Evolutionary conservation across 345 rosid genomes (phyloP).

Genomic region (Cardamine occulta): DNA sequence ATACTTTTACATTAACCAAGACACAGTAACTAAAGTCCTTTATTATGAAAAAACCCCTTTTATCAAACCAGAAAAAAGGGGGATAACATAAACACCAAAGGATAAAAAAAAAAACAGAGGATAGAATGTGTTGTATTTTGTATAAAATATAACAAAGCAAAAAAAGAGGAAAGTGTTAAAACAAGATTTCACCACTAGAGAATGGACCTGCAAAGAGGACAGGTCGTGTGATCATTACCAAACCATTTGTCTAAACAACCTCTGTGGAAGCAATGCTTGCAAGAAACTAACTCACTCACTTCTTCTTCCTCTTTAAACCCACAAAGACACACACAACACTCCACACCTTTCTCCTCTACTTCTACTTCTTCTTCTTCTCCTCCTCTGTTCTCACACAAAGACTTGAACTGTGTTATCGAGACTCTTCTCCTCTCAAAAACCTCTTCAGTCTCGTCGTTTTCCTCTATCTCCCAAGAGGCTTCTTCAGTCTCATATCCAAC

Average conservation of each 20-base stretch:
- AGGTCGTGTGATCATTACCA: conserved; percentile 56
- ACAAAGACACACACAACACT: conserved; percentile 80
- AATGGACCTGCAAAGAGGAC: conserved; percentile 83
- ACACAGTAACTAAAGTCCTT: conserved; percentile 8
- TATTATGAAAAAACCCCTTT: conserved; percentile 34
- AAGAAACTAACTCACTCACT: conserved; percentile 72
- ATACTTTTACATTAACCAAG: not conserved
- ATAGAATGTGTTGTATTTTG: conserved; percentile 6
- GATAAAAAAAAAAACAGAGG: conserved; percentile 31
- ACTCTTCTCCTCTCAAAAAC: conserved; percentile 44
- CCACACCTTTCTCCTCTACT: conserved; percentile 29
- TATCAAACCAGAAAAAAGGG: not conserved
- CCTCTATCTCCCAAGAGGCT: conserved; percentile 29
- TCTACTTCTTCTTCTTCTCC: conserved; percentile 13
- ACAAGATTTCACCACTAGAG: conserved; percentile 40
- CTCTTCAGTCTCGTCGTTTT: conserved; percentile 38
- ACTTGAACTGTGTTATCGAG: conserved; percentile 60
- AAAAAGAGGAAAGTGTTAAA: not conserved
- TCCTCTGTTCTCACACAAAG: conserved; percentile 40
- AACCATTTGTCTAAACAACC: conserved; percentile 79
- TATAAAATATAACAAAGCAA: conserved; percentile 17
- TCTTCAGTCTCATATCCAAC: conserved; percentile 26
- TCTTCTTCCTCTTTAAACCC: conserved; percentile 78
- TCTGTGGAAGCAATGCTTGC: conserved; percentile 90
- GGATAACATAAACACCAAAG: conserved; percentile 31